These are phyloP conservation scores for Podaxis sp. DNA, from an alignment of 768 basidiomycete species.

Conservation along the genomic window DNA sequence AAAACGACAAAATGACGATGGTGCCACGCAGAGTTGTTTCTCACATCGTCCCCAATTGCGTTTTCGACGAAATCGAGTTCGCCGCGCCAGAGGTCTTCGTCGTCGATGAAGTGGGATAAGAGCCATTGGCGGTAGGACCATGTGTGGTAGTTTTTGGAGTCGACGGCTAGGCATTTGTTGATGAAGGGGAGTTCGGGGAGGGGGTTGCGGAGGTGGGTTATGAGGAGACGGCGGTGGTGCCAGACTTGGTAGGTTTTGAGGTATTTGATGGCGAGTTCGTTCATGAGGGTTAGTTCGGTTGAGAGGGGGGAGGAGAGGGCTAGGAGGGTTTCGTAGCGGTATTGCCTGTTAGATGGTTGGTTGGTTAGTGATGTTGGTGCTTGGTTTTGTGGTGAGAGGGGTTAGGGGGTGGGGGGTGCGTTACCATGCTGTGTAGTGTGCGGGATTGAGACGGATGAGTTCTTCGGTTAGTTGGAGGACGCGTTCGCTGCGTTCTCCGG, in stretches of 20 bases:
- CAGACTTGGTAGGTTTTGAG: slow-evolving; percentile 99
- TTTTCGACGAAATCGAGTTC: slow-evolving; percentile 76
- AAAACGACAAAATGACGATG: slow-evolving; percentile 90
- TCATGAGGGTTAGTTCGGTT: slow-evolving; percentile 82
- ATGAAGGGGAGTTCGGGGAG: slow-evolving; percentile 79
- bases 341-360: slow-evolving; percentile 67
- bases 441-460: slow-evolving; percentile 90
- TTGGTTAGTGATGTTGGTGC: background rate
- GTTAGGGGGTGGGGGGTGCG: slow-evolving; percentile 21
- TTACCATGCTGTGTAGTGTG: slow-evolving; percentile 96
- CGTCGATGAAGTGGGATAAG: slow-evolving; percentile 77
- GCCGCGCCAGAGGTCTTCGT: slow-evolving; percentile 61
- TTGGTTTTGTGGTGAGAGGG: background rate
- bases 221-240: slow-evolving; percentile 84
- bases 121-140: slow-evolving; percentile 99
- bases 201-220: slow-evolving; percentile 53
- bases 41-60: slow-evolving; percentile 70
- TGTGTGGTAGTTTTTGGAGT: slow-evolving; percentile 98
- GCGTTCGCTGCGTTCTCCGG: slow-evolving; percentile 74
- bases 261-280: slow-evolving; percentile 77
- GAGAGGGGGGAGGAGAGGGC: slow-evolving; percentile 64
- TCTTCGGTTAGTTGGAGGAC: slow-evolving; percentile 86
- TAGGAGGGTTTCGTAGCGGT: slow-evolving; percentile 85
- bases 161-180: slow-evolving; percentile 63
- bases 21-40: slow-evolving; percentile 99